phyloP scores from a whole-genome alignment of 495 filamentous ascomycete genomes.

The Talaromyces trachyspermus region DNA sequence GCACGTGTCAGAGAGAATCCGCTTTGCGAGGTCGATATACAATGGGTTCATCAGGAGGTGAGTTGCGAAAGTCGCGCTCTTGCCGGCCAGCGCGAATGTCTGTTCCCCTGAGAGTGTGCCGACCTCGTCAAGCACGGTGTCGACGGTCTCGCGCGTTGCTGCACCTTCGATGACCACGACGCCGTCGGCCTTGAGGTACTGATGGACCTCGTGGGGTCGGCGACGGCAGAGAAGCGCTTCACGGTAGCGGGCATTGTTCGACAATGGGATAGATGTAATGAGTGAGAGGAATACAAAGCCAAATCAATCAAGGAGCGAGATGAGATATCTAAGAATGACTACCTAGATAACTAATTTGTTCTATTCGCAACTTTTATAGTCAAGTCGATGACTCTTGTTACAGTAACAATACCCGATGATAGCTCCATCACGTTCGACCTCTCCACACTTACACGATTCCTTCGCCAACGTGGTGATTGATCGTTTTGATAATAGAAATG shows the following conservation, averaged over 20 bases:
- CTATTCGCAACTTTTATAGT: no score
- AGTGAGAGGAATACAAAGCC: no score
- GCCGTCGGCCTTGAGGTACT: neutral
- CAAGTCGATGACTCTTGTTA: no score
- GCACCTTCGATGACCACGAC: neutral
- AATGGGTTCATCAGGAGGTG: slow-evolving; percentile 7
- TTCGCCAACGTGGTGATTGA: slow-evolving; percentile 10
- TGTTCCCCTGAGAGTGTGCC: neutral
- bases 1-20: slow-evolving; percentile 4
- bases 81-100: slow-evolving; percentile 3
- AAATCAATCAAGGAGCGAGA: no score
- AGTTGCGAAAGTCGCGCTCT: slow-evolving; percentile 9
- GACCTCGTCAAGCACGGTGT: neutral
- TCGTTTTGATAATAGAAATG: slow-evolving; percentile 24
- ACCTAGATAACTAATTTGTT: no score
- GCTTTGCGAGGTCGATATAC: slow-evolving; percentile 4
- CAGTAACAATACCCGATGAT: no score
- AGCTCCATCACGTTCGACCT: no score
- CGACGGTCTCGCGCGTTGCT: neutral
- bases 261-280: no score
- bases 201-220: slow-evolving; percentile 1
- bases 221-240: slow-evolving; percentile 4
- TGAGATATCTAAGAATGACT: no score
- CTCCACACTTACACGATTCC: no score
- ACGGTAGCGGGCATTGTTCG: slow-evolving; percentile 1